Evolutionary conservation across 139 green algal genomes (phyloP), one percentile per base, ranked within the genome.

Genomic region (Chlorella vulgaris): DNA sequence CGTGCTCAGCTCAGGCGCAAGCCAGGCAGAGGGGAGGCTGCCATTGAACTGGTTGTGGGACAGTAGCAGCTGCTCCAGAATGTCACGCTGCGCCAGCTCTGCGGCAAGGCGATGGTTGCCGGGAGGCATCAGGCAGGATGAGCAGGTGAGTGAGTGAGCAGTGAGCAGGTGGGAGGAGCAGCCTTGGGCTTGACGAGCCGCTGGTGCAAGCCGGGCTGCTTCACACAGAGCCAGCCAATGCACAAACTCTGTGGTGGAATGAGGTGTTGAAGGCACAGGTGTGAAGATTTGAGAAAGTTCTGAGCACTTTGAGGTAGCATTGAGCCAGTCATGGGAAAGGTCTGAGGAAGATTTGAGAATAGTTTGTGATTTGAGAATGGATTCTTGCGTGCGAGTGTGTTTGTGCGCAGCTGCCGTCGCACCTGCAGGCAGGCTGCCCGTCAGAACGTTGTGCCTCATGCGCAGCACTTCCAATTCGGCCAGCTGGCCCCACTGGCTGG

Each of bases 391-490:
- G n/a, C n/a, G n/a, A n/a, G n/a, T n/a, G n/a, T n/a, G n/a, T n/a
- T n/a, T n/a, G n/a, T n/a, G n/a, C n/a, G n/a, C n/a, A n/a, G n/a
- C n/a, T n/a, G n/a, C n/a, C n/a, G n/a, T n/a, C n/a, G n/a, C 51
- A 68, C 73, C 73, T 51, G 53, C 22, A 0, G 73, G 73, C 53
- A 79, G 73, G 36, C 22, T 68, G 51, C 73, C 73, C 0, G 53
- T 53, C 35, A 79, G 73, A 28, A 31, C 24, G 73, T 79, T 79
- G 73, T 53, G 51, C 5, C 51, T 50, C 73, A 79, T 50, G 36
- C 53, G 51, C 10, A 79, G 19, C 35, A 68, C 50, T 26, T 68
- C 33, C 53, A 67, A 38, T 22, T 33, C 50, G 4, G 51, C 53
- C 35, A 79, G 53, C 53, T 35, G 22, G 24, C 35, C 73, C 73